Evolutionary conservation across 192 early-diverging fungal species (phyloP).

Genomic region (Martensiomyces pterosporus): DNA sequence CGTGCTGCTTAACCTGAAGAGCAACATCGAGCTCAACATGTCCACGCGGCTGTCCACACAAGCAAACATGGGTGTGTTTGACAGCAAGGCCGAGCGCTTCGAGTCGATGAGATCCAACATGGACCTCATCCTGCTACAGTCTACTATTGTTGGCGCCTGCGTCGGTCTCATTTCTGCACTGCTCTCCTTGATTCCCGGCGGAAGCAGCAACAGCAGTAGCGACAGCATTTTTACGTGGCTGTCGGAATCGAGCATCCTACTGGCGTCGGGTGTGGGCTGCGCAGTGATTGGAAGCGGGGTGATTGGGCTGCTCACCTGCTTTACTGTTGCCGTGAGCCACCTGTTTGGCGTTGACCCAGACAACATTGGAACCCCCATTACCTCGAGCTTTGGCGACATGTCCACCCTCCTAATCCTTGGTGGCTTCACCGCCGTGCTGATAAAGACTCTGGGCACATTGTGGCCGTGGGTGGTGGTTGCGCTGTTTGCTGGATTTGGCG

Average conservation of each 20-base stretch:
- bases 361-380: slow-evolving; percentile 48
- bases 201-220: background rate
- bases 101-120: slow-evolving; percentile 68
- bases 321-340: slow-evolving; percentile 61
- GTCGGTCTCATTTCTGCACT: slow-evolving; percentile 68
- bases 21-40: slow-evolving; percentile 89
- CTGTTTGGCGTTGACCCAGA: slow-evolving; percentile 70
- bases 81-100: slow-evolving; percentile 47
- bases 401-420: slow-evolving; percentile 39
- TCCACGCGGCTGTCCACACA: slow-evolving; percentile 79
- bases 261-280: slow-evolving; percentile 64
- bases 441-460: slow-evolving; percentile 1
- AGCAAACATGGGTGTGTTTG: slow-evolving; percentile 66
- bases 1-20: slow-evolving; percentile 82
- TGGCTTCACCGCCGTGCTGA: slow-evolving; percentile 9
- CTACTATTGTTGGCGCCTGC: slow-evolving; percentile 61
- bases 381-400: slow-evolving; percentile 52
- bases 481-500: slow-evolving; percentile 45
- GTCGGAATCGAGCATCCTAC: slow-evolving; percentile 41
- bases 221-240: background rate
- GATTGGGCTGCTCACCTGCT: slow-evolving; percentile 68
- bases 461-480: slow-evolving; percentile 48
- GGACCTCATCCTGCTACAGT: slow-evolving; percentile 70
- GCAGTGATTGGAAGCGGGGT: slow-evolving; percentile 66
- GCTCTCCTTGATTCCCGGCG: slow-evolving; percentile 28